Conservation (phyloP, 192 early-diverging fungal species). For the Podila epicladia region DNA sequence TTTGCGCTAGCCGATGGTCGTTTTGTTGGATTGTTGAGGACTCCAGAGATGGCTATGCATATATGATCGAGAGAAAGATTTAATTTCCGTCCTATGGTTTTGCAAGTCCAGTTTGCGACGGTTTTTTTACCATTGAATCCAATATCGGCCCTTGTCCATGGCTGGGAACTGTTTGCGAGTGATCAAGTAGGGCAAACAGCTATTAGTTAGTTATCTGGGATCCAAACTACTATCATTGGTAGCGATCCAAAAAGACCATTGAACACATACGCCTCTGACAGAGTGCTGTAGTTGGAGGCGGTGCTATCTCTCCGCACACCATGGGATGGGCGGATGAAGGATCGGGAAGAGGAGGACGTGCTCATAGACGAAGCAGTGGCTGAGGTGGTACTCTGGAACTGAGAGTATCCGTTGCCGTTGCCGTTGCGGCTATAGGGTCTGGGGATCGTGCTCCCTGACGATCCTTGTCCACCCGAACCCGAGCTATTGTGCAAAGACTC, state of each 20-base stretch:
- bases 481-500: not conserved
- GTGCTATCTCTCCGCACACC: slow-evolving; percentile 55
- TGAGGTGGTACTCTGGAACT: slow-evolving; percentile 13
- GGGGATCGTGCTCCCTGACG: not conserved
- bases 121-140: slow-evolving; percentile 70
- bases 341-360: slow-evolving; percentile 10
- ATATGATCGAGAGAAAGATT: not conserved
- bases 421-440: slow-evolving; percentile 39
- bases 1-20: slow-evolving; percentile 55
- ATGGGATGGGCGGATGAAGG: slow-evolving; percentile 24
- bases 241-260: not conserved
- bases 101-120: too few species aligned
- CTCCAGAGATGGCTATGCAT: slow-evolving; percentile 62
- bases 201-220: too few species aligned
- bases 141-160: slow-evolving; percentile 68
- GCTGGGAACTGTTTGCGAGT: slow-evolving; percentile 20
- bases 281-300: slow-evolving; percentile 47
- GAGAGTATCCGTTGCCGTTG: slow-evolving; percentile 11
- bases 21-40: slow-evolving; percentile 75
- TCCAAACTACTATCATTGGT: not conserved
- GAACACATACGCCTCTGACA: slow-evolving; percentile 33
- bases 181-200: too few species aligned
- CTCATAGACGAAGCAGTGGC: not conserved
- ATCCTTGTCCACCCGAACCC: too few species aligned
- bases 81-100: not conserved